A percentile compares a stretch with the other conserved stretches of the same genome.
These are phyloP conservation scores for Fusarium nelsonii DNA, from an alignment of 2,329 filamentous ascomycete genomes.

Conservation along the genomic window DNA sequence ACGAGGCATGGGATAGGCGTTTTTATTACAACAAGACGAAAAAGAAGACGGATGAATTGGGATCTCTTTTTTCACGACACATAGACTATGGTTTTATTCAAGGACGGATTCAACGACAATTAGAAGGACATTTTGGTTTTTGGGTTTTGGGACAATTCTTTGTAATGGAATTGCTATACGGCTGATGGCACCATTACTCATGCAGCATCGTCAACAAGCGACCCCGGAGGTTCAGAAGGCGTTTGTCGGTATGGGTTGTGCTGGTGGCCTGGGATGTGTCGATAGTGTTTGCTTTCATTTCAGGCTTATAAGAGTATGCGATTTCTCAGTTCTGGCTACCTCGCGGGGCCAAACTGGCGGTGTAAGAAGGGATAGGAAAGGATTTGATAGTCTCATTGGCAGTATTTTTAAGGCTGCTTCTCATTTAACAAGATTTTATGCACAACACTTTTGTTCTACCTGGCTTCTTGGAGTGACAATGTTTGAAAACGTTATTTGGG, in stretches of 20 bases:
- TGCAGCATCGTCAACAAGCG: conserved; percentile 21
- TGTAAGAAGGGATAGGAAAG: conserved; percentile 32
- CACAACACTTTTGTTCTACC: not conserved
- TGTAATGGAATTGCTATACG: conserved; percentile 40
- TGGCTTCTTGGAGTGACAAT: conserved; percentile 8
- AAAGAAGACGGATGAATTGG: conserved; percentile 38
- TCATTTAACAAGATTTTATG: conserved; percentile 29
- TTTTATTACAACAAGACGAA: conserved; percentile 36
- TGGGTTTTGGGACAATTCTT: conserved; percentile 16
- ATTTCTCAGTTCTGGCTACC: conserved; percentile 38
- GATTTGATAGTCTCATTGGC: conserved; percentile 22
- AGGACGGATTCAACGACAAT: conserved; percentile 37
- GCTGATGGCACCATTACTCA: conserved; percentile 20
- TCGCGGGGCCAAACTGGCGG: conserved; percentile 47
- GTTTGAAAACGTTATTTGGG: not conserved
- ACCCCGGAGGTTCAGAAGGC: conserved; percentile 31
- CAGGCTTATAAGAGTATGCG: conserved; percentile 19
- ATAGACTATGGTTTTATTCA: conserved; percentile 42
- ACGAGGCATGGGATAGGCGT: conserved; percentile 42
- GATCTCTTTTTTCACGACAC: conserved; percentile 38
- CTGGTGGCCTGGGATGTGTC: conserved; percentile 21
- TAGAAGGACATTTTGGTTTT: conserved; percentile 33
- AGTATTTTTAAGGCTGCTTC: conserved; percentile 37
- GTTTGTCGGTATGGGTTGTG: conserved; percentile 14
- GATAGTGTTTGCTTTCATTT: conserved; percentile 32